A percentile compares a stretch with the other conserved stretches of the same genome.
These are phyloP conservation scores for Rhexocercosporidium sp. DNA, from an alignment of 2,329 filamentous ascomycete species.

Conservation along the genomic window DNA sequence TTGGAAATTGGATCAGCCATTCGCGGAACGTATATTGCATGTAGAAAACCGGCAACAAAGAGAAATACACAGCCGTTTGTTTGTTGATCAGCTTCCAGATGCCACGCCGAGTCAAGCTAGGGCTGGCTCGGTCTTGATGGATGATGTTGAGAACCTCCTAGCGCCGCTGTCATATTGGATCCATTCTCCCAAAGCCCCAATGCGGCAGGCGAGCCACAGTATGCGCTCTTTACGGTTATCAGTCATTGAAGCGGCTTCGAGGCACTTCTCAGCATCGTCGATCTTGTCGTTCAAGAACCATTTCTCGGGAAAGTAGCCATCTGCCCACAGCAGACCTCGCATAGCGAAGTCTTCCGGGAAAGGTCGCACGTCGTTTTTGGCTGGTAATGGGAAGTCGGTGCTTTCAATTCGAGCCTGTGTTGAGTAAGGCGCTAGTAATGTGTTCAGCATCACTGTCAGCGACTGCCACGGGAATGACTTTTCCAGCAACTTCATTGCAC, in stretches of 20 bases:
- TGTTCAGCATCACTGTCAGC: slow-evolving; percentile 36
- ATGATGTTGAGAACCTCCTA: no score
- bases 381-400: slow-evolving; percentile 31
- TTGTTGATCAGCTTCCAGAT: no score
- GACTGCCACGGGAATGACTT: slow-evolving; percentile 35
- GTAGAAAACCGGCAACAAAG: no score
- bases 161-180: no score
- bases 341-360: slow-evolving; percentile 42
- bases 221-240: slow-evolving; percentile 33
- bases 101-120: no score
- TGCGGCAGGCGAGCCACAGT: slow-evolving; percentile 32
- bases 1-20: no score
- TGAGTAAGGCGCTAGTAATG: slow-evolving; percentile 23
- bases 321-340: slow-evolving; percentile 36
- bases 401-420: slow-evolving; percentile 27
- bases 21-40: no score
- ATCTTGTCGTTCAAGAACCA: slow-evolving; percentile 39
- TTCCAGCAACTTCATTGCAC: slow-evolving; percentile 30
- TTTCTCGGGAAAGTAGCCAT: slow-evolving; percentile 33
- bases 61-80: no score
- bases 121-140: no score
- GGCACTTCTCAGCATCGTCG: slow-evolving; percentile 36
- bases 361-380: slow-evolving; percentile 35
- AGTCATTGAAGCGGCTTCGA: slow-evolving; percentile 34
- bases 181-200: slow-evolving; percentile 16